Evolutionary conservation across 1,284 basidiomycete species (phyloP).

Genomic region (Puccinia brachypodii): DNA sequence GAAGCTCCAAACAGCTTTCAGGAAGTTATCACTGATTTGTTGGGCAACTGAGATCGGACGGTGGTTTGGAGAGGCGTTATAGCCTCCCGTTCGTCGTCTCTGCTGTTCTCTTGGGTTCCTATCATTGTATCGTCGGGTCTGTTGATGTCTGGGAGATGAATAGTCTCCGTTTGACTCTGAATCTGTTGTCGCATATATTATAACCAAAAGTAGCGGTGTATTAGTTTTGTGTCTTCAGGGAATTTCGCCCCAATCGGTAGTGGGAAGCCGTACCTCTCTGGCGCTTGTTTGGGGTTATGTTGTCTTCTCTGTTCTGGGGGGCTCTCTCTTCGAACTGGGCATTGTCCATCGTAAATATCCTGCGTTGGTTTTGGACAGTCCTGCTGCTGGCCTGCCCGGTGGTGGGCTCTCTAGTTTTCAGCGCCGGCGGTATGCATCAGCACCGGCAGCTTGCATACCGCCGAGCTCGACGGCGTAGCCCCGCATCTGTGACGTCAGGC

Average conservation of each 20-base stretch:
- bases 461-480: background rate
- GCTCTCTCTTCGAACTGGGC: background rate
- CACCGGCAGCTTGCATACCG: background rate
- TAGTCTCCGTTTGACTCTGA: conserved; percentile 19
- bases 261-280: background rate
- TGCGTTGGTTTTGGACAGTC: background rate
- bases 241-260: background rate
- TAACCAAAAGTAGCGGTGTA: background rate
- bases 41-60: conserved; percentile 10
- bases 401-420: background rate
- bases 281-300: background rate
- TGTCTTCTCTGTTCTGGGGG: background rate
- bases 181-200: background rate
- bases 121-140: conserved; percentile 2
- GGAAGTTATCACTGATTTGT: conserved; percentile 33
- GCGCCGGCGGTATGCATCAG: background rate
- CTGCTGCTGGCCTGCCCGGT: background rate
- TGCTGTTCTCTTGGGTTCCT: conserved; percentile 16
- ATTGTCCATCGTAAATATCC: conserved; percentile 13
- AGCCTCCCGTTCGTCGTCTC: conserved; percentile 6
- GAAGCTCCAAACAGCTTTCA: conserved; percentile 33
- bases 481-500: too few species aligned
- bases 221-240: background rate
- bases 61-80: conserved; percentile 1
- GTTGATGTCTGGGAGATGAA: conserved; percentile 23